phyloP scores from a whole-genome alignment of 2,329 filamentous ascomycete species.

The Fusarium citri region DNA sequence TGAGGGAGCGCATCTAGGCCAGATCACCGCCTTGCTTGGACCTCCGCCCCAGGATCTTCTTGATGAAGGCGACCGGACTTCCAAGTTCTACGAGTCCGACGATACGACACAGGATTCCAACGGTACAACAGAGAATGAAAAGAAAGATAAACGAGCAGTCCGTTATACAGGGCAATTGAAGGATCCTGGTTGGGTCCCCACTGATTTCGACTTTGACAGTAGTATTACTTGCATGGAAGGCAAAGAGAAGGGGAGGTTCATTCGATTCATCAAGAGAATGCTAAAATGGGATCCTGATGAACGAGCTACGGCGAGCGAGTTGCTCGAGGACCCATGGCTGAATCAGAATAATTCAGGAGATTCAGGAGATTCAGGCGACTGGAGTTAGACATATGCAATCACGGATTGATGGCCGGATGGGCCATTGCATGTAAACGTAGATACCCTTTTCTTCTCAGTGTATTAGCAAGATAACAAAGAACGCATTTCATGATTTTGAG shows the following conservation, averaged over 20 bases:
- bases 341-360: neutral
- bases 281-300: constrained; percentile 47
- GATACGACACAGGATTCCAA: neutral
- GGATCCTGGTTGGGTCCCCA: constrained; percentile 35
- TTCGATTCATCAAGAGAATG: constrained; percentile 48
- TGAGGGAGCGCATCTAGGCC: constrained; percentile 11
- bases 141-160: fast-evolving
- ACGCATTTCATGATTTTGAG: too few relatives aligned
- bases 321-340: constrained; percentile 49
- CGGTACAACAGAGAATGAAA: neutral
- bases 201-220: constrained; percentile 26
- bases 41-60: neutral
- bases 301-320: constrained; percentile 46
- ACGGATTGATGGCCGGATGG: neutral
- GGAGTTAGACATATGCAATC: fast-evolving
- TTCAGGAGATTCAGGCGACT: too few relatives aligned
- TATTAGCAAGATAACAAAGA: neutral
- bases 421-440: neutral
- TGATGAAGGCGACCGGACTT: neutral
- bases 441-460: neutral
- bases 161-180: constrained; percentile 38
- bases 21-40: constrained; percentile 18
- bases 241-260: constrained; percentile 38
- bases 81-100: neutral
- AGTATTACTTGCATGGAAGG: neutral